Evolutionary conservation across 2,329 filamentous ascomycete genomes (phyloP).

Genomic region (Fusarium bactridioides): DNA sequence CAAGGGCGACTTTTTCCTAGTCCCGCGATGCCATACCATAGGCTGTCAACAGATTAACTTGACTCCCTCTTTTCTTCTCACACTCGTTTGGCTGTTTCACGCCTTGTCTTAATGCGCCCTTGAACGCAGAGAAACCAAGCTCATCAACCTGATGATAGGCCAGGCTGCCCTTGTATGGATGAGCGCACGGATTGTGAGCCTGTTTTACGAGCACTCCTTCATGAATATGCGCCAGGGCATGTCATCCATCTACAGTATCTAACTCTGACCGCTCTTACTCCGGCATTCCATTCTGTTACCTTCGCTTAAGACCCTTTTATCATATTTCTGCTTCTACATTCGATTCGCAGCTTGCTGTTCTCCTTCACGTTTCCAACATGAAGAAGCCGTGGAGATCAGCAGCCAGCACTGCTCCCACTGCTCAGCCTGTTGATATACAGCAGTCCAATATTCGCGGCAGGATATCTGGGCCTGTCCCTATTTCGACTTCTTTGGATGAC

Average conservation of each 20-base stretch:
- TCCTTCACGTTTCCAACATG: constrained; percentile 41
- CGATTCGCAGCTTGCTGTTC: neutral
- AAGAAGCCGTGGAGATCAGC: constrained; percentile 57
- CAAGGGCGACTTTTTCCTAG: constrained; percentile 27
- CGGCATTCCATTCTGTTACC: constrained; percentile 24
- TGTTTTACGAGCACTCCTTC: constrained; percentile 30
- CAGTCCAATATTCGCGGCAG: constrained; percentile 62
- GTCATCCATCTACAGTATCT: constrained; percentile 6
- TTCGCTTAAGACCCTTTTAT: constrained; percentile 12
- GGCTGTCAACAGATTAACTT: constrained; percentile 5
- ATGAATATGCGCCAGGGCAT: constrained; percentile 37
- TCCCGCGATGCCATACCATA: constrained; percentile 43
- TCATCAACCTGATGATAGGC: constrained; percentile 35
- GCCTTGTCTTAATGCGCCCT: constrained; percentile 22
- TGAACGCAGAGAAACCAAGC: constrained; percentile 10
- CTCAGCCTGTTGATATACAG: constrained; percentile 42
- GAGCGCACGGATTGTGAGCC: constrained; percentile 36
- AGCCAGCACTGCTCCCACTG: constrained; percentile 45
- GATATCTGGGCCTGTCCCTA: constrained; percentile 69
- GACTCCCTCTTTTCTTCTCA: constrained; percentile 25
- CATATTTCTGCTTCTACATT: neutral
- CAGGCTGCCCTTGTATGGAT: constrained; percentile 39
- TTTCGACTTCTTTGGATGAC: constrained; percentile 57
- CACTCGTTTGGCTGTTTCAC: constrained; percentile 35
- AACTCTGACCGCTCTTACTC: constrained; percentile 22